Conservation (phyloP, 2,329 filamentous ascomycete genomes). For the Cercospora zeina region DNA sequence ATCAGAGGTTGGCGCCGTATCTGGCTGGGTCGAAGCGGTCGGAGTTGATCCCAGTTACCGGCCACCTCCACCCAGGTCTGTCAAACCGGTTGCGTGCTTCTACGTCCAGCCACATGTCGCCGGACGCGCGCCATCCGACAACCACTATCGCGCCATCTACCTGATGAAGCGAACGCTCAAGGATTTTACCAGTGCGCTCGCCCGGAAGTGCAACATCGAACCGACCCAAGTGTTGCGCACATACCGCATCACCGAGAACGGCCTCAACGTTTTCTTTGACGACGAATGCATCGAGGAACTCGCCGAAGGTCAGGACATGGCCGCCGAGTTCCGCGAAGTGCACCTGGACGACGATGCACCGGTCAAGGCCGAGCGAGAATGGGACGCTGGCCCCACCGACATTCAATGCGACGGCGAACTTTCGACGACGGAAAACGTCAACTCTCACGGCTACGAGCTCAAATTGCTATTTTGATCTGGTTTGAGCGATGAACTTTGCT, state of each 20-base stretch:
- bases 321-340: slow-evolving; percentile 67
- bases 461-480: slow-evolving; percentile 49
- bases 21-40: slow-evolving; percentile 85
- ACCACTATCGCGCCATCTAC: slow-evolving; percentile 83
- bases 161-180: slow-evolving; percentile 72
- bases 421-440: slow-evolving; percentile 46
- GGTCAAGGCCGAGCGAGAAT: slow-evolving; percentile 52
- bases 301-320: slow-evolving; percentile 88
- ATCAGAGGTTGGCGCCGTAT: slow-evolving; percentile 65
- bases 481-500: slow-evolving; percentile 4
- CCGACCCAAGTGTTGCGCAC: slow-evolving; percentile 68
- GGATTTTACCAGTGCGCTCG: slow-evolving; percentile 71
- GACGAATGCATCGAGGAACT: slow-evolving; percentile 84
- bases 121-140: slow-evolving; percentile 53
- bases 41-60: slow-evolving; percentile 86
- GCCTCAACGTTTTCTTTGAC: slow-evolving; percentile 81
- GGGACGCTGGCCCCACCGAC: slow-evolving; percentile 52
- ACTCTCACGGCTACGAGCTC: slow-evolving; percentile 52
- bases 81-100: slow-evolving; percentile 83
- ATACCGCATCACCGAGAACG: slow-evolving; percentile 70
- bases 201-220: slow-evolving; percentile 79
- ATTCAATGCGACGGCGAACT: slow-evolving; percentile 53
- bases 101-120: slow-evolving; percentile 66
- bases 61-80: slow-evolving; percentile 69
- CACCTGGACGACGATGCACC: slow-evolving; percentile 44